A percentile compares a stretch with the other conserved stretches of the same genome.
Evolutionary conservation across 2,329 filamentous ascomycete species (phyloP).

Genomic region (Elsinoe fawcettii): DNA sequence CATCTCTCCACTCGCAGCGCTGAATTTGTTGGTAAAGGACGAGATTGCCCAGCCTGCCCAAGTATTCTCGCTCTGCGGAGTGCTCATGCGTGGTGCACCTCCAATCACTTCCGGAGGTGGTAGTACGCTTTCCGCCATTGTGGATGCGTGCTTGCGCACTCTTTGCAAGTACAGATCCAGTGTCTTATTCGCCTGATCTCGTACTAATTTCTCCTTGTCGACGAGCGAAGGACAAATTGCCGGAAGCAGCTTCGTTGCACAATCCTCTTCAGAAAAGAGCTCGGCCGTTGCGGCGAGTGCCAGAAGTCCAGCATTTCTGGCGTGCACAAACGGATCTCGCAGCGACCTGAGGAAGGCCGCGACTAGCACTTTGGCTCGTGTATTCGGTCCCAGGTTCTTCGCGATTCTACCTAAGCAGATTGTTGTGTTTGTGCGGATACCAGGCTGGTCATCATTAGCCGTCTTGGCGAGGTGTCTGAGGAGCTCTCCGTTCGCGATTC

Average conservation of each 20-base stretch:
- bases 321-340: slow-evolving; percentile 90
- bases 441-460: slow-evolving; percentile 93
- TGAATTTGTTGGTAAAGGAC: slow-evolving; percentile 92
- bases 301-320: slow-evolving; percentile 79
- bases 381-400: slow-evolving; percentile 67
- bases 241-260: slow-evolving; percentile 73
- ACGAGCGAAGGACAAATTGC: slow-evolving; percentile 75
- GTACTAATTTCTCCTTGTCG: slow-evolving; percentile 89
- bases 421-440: slow-evolving; percentile 95
- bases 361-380: slow-evolving; percentile 80
- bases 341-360: slow-evolving; percentile 86
- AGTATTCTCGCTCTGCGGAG: slow-evolving; percentile 60
- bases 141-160: slow-evolving; percentile 67
- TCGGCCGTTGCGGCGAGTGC: slow-evolving; percentile 80
- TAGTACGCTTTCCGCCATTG: slow-evolving; percentile 72
- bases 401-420: slow-evolving; percentile 97
- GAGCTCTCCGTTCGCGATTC: slow-evolving; percentile 87
- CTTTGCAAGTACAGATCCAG: slow-evolving; percentile 78
- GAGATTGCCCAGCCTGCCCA: slow-evolving; percentile 99
- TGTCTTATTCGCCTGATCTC: slow-evolving; percentile 85
- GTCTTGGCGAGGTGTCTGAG: slow-evolving; percentile 88
- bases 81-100: slow-evolving; percentile 65
- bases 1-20: slow-evolving; percentile 79
- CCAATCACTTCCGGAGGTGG: slow-evolving; percentile 53
- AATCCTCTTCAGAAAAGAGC: slow-evolving; percentile 82